Conservation (phyloP, 192 early-diverging fungal species). For the Martensiomyces pterosporus region DNA sequence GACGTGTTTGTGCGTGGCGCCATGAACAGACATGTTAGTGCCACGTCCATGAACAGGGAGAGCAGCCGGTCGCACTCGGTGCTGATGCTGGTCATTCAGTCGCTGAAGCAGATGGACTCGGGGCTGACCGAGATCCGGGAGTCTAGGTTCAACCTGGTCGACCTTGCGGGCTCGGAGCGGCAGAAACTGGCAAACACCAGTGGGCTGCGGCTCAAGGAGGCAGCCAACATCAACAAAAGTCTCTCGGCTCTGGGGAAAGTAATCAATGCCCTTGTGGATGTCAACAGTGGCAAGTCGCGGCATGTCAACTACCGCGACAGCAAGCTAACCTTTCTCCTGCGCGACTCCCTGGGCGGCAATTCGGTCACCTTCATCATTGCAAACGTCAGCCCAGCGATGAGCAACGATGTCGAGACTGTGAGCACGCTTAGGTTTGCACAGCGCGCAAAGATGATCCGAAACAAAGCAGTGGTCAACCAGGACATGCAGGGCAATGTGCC, state of each 20-base stretch:
- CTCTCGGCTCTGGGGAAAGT: conserved; percentile 75
- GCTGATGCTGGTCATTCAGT: conserved; percentile 72
- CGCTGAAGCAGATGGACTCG: conserved; percentile 46
- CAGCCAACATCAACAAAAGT: conserved; percentile 79
- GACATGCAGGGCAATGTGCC: conserved; percentile 62
- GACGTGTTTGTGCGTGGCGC: conserved; percentile 61
- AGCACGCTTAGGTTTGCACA: conserved; percentile 66
- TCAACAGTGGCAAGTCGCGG: conserved; percentile 54
- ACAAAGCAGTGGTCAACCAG: conserved; percentile 68
- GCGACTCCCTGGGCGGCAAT: conserved; percentile 68
- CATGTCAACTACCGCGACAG: conserved; percentile 68
- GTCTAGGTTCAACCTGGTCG: conserved; percentile 73
- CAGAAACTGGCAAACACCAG: conserved; percentile 62
- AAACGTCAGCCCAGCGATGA: conserved; percentile 53
- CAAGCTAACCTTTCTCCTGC: conserved; percentile 63
- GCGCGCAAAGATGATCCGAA: conserved; percentile 67
- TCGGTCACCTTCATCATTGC: conserved; percentile 67
- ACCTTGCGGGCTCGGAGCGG: conserved; percentile 73
- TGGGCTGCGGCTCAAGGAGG: conserved; percentile 68
- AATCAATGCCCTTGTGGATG: conserved; percentile 75
- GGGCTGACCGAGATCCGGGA: conserved; percentile 60
- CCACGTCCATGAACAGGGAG: conserved; percentile 79
- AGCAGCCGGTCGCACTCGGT: conserved; percentile 80
- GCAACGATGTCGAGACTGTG: conserved; percentile 57
- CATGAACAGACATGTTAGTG: conserved; percentile 65